Percentiles rank a stretch among this genome's conserved stretches.
These are phyloP conservation scores for Nakaseomyces uthaithaninus DNA, from an alignment of 1,139 yeast genomes.

Conservation along the genomic window DNA sequence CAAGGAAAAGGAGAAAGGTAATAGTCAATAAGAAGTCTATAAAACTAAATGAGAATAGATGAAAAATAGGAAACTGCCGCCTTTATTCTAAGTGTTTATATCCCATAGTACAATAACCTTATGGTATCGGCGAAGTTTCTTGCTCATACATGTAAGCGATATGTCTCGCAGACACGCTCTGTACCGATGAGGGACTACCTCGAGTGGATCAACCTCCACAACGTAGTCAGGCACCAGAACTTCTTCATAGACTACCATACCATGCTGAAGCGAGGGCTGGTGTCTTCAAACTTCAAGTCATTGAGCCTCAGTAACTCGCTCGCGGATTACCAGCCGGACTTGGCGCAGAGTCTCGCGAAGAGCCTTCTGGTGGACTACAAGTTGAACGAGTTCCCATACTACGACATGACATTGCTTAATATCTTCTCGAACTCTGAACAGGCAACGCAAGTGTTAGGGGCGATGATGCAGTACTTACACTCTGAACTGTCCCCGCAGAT, in stretches of 20 bases:
- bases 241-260: constrained; percentile 17
- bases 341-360: constrained; percentile 26
- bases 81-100: no score
- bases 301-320: constrained; percentile 11
- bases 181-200: constrained; percentile 22
- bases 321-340: constrained; percentile 18
- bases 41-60: no score
- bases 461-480: constrained; percentile 19
- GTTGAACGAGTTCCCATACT: constrained; percentile 28
- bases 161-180: not conserved
- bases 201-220: constrained; percentile 18
- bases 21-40: no score
- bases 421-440: constrained; percentile 25
- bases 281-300: not conserved
- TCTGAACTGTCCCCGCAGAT: constrained; percentile 15
- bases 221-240: constrained; percentile 15
- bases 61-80: no score
- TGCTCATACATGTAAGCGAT: not conserved
- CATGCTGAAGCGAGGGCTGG: not conserved
- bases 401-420: constrained; percentile 27
- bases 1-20: no score
- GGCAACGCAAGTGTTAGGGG: constrained; percentile 15
- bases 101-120: not conserved
- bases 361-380: constrained; percentile 29
- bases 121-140: not conserved